These are phyloP conservation scores for Ophiostoma sp. DNA, from an alignment of 2,329 filamentous ascomycete genomes.

Conservation along the genomic window DNA sequence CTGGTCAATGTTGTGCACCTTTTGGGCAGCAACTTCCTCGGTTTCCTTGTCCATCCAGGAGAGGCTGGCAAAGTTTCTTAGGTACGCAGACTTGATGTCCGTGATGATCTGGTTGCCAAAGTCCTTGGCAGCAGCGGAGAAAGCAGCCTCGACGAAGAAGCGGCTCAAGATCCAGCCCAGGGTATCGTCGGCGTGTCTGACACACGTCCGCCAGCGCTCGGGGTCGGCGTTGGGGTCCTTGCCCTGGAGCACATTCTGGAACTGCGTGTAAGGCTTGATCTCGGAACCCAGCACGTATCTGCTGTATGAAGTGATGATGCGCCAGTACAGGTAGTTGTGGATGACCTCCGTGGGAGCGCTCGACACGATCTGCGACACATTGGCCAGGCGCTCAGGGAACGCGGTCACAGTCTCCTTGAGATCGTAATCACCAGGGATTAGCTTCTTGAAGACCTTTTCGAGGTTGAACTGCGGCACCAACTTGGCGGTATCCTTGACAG, in stretches of 20 bases:
- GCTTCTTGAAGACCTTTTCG: conserved; percentile 45
- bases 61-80: conserved; percentile 51
- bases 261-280: conserved; percentile 54
- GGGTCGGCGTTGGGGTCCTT: conserved; percentile 55
- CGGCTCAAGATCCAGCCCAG: conserved; percentile 64
- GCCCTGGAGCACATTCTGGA: conserved; percentile 56
- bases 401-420: conserved; percentile 52
- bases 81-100: conserved; percentile 63
- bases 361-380: conserved; percentile 51
- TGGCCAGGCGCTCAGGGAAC: conserved; percentile 56
- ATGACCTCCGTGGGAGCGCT: conserved; percentile 51
- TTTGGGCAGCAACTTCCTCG: conserved; percentile 55
- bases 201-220: conserved; percentile 63
- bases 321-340: conserved; percentile 61
- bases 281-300: conserved; percentile 53
- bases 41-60: conserved; percentile 62
- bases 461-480: conserved; percentile 55
- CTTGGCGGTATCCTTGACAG: conserved; percentile 49
- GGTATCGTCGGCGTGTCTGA: conserved; percentile 41
- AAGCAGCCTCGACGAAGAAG: conserved; percentile 65
- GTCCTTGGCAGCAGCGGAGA: conserved; percentile 59
- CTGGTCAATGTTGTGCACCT: conserved; percentile 61
- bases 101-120: conserved; percentile 65
- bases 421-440: conserved; percentile 48
- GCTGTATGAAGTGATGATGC: conserved; percentile 51